Evolutionary conservation across 768 basidiomycete species (phyloP), one percentile per base, ranked within the genome.

Genomic region (Lyophyllum atratum): DNA sequence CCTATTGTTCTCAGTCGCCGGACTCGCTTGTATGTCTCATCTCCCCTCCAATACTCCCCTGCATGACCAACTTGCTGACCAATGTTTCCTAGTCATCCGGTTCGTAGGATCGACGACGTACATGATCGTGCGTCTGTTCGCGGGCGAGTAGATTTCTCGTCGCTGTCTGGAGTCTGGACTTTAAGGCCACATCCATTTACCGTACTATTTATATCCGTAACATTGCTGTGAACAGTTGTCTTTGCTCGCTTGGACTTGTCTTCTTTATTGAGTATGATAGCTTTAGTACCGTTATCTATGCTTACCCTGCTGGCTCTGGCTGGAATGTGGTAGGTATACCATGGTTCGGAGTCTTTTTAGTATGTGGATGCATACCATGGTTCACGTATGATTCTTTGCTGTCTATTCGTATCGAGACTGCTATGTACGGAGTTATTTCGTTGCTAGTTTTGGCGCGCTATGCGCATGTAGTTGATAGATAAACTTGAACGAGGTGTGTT

Each of bases 51-150:
- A 21, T 43, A 51, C 50, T 31, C 22, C 29, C 10, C 56, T 31
- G n/a, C n/a, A 37, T 1, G 39, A 1, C 4, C 9, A 26, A n/a
- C 44, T 26, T 24, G 29, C 33, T 26, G 37, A 28, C 42, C 8
- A n/a, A 12, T 14, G 1, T 61, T 59, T 26, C 0, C 46, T n/a
- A 95, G 93, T 93, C 49, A 77, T 95, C 49, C 86, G 95, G 8
- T 96, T 96, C 68, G 63, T 91, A 4, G 95, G 95, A 1, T 88
- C 88, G 11, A 84, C 90, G 49, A 72, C 78, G 33, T 96, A 98
- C 66, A 85, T 98, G 82, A 67, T 95, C 49, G 78, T 97, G 21
- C 85, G 95, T 15, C 67, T 97, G 54, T 95, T 97, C 70, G 90
- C 91, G 25, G 92, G 95, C 60, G 94, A 95, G 76, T 96, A 85